Conservation (phyloP, 108 stramenopile genomes). For the Fistulifera pelliculosa region DNA sequence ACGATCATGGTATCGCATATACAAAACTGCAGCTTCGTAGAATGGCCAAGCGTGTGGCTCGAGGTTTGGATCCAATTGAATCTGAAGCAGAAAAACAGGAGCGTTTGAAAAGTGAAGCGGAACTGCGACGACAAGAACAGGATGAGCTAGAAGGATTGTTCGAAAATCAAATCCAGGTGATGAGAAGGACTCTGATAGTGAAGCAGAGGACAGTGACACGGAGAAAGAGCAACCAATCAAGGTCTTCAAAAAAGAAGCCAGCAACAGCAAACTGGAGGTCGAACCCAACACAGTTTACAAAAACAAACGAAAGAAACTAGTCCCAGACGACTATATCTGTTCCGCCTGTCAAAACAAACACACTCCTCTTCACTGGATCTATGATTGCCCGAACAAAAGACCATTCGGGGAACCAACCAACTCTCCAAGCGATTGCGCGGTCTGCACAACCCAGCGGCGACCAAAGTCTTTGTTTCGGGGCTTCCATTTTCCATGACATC, state of each 20-base stretch:
- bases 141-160: slow-evolving; percentile 34
- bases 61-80: slow-evolving; percentile 60
- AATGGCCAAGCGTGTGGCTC: slow-evolving; percentile 77
- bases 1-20: slow-evolving; percentile 62
- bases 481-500: slow-evolving; percentile 67
- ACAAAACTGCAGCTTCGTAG: slow-evolving; percentile 76
- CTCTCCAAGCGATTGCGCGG: slow-evolving; percentile 54
- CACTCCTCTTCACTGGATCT: slow-evolving; percentile 75
- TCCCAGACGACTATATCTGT: slow-evolving; percentile 77
- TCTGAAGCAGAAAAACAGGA: slow-evolving; percentile 67
- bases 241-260: slow-evolving; percentile 3
- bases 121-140: slow-evolving; percentile 49
- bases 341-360: slow-evolving; percentile 73
- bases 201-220: slow-evolving; percentile 17
- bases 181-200: slow-evolving; percentile 11
- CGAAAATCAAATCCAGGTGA: slow-evolving; percentile 9
- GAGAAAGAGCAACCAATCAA: slow-evolving; percentile 12
- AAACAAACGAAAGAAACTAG: slow-evolving; percentile 60
- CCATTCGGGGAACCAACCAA: slow-evolving; percentile 59
- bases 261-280: not conserved
- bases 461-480: slow-evolving; percentile 79
- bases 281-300: slow-evolving; percentile 30
- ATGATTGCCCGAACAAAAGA: slow-evolving; percentile 79
- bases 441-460: slow-evolving; percentile 50
- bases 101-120: slow-evolving; percentile 29